Base-by-base conservation (phyloP, 345 rosid genomes). In the Eutrema heterophyllum region DNA sequence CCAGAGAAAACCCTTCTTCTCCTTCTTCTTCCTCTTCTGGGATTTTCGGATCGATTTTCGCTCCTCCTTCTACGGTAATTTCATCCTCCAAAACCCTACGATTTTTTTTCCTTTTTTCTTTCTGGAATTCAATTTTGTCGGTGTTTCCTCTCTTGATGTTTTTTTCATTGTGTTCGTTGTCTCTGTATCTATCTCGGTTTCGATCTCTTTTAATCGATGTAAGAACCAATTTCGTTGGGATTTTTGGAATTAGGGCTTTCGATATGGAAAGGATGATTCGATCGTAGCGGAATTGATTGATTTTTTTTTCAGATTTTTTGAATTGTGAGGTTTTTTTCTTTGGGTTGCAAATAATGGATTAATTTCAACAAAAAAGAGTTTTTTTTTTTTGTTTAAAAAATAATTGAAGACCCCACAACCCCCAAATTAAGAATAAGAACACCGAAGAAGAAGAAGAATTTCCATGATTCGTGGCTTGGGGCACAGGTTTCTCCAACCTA, bases 31-130 rank as follows among this genome's bases (percentile, higher is more conserved):
- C 94, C 4, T 80, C 93, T 18, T 32, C 88, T 7, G 88, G 81
- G 66, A 69, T 89, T 67, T 83, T 89, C 71, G 84, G 80, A 29
- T 85, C 96, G 8, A 82, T 89, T 43, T 89, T 92, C 68, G 71
- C 86, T 36, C 89, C 92, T 68, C 67, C 87, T 8, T 54, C 90
- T 3, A 76, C 83, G 96, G 93, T 89, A 39, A 38, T 9, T 66
- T 32, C 24, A 24, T 35, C 2, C 40, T 10, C 9, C 9, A 4
- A 61, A 38, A 52, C 16, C 2, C 43, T 26, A 4, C 57, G 5
- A 30, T 39, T 66, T 43, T 60, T 5, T 2, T 21, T 21, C 1
- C 1, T 21, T 10, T 4, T 2, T 0, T 29, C 32, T 38, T 27
- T 62, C 4, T 29, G 14, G 15, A 50, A 56, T 61, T 27, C 13